Conservation (phyloP, 805 yeast species). For the Candida germanica region DNA sequence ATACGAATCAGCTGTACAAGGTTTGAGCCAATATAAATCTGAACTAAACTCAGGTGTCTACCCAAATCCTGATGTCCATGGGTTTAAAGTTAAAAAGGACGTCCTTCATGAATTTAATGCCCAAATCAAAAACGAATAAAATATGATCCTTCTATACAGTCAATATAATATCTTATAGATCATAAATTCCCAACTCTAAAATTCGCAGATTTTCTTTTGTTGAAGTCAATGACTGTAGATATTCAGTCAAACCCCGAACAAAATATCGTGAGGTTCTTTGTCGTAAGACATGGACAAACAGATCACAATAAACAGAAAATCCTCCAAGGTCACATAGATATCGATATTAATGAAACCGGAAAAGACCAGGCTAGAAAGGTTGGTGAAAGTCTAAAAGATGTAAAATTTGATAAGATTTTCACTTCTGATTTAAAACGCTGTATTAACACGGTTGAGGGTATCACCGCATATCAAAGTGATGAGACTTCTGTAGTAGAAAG, state of each 20-base stretch:
- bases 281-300: conserved; percentile 85
- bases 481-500: conserved; percentile 19
- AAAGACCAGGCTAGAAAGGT: conserved; percentile 53
- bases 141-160: too few relatives aligned
- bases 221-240: conserved; percentile 19
- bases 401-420: conserved; percentile 45
- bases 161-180: too few relatives aligned
- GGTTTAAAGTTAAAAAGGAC: conserved; percentile 67
- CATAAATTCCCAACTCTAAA: background rate
- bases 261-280: conserved; percentile 46
- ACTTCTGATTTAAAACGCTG: conserved; percentile 61
- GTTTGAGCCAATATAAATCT: conserved; percentile 49
- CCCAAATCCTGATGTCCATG: conserved; percentile 61
- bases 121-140: conserved; percentile 1
- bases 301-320: conserved; percentile 65
- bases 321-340: conserved; percentile 76
- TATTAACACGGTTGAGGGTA: conserved; percentile 50
- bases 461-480: conserved; percentile 29
- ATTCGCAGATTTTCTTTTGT: too few relatives aligned
- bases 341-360: conserved; percentile 62
- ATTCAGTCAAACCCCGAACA: conserved; percentile 31
- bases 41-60: conserved; percentile 59
- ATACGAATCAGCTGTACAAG: conserved; percentile 45
- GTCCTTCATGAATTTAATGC: conserved; percentile 37
- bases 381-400: conserved; percentile 42